Base-by-base conservation (phyloP, 305 asterid species). In the Rubia tinctorum region DNA sequence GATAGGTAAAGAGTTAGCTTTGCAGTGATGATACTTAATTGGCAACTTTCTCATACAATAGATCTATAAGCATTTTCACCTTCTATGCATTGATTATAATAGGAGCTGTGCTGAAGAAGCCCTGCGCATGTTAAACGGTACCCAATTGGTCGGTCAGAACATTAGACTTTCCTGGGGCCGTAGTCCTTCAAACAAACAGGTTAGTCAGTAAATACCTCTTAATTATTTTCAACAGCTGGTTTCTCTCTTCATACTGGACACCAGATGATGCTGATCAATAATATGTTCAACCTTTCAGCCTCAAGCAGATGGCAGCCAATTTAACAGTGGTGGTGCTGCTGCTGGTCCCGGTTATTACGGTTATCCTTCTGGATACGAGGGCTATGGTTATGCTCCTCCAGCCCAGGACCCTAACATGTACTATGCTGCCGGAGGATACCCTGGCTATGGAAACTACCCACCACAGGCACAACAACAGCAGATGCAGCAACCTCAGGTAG, bases 121-220 rank as follows among this genome's bases (percentile, higher is more conserved):
- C 59, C 71, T 93, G 60, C 81, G 90, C 11, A 20, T 77, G 81
- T 82, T 93, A 45, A 91, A 85, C 80, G 98, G 98, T 47, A 85
- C 89, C 27, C 91, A 79, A 76, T 73, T 93, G 85, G 97, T 86
- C 73, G 97, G 96, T 58, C 97, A 91, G 78, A 93, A 78, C 84
- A 86, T 93, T 80, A 86, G 98, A 59, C 97, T 93, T 75, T 93
- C 98, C 18, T 93, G 98, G 98, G 98, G 98, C 30, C 97, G 92
- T 66, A 91, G 91, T 81, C 93, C 94, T 72, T 86, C 97, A 58
- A 93, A 87, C 80, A 79, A 76, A 75, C 86, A 80, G 86, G 86
- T 78, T 58, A 25, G n/a, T 66, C 13, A 55, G 59, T 69, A 58
- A 43, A 53, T 17, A 53, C 59, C 59, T 7, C 59, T 15, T 23